phyloP scores from a whole-genome alignment of 495 filamentous ascomycete genomes.

The Jackrogersella multiformis region DNA sequence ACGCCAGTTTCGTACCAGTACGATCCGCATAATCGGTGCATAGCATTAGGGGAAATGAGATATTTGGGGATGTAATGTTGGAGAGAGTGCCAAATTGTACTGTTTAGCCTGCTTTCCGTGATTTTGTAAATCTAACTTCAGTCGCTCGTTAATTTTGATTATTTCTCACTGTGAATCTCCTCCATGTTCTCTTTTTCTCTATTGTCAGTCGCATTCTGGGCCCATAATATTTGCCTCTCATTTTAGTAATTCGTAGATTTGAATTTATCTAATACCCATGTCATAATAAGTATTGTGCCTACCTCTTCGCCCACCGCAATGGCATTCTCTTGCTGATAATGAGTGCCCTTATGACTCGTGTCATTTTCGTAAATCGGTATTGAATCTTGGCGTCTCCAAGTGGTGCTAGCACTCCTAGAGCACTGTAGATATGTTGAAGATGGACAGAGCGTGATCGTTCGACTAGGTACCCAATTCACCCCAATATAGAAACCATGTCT shows the following conservation, averaged over 20 bases:
- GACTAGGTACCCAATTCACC: no score
- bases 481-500: neutral
- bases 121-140: slow-evolving; percentile 45
- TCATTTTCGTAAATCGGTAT: neutral
- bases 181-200: neutral
- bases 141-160: slow-evolving; percentile 41
- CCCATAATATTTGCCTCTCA: no score
- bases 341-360: neutral
- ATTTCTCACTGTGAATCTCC: neutral
- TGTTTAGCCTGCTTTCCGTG: slow-evolving; percentile 41
- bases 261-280: no score
- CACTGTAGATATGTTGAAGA: neutral
- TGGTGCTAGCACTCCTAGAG: neutral
- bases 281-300: no score
- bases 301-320: no score
- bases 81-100: slow-evolving; percentile 40
- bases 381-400: neutral
- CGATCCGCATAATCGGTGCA: slow-evolving; percentile 35
- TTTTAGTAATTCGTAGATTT: no score
- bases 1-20: slow-evolving; percentile 28
- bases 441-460: neutral
- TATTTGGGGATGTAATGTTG: slow-evolving; percentile 47
- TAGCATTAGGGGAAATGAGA: slow-evolving; percentile 41
- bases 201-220: neutral
- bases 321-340: no score